A percentile compares a stretch with the other conserved stretches of the same genome.
Conservation (phyloP, 176 grass and related monocot genomes). For the Juncus inflexus region DNA sequence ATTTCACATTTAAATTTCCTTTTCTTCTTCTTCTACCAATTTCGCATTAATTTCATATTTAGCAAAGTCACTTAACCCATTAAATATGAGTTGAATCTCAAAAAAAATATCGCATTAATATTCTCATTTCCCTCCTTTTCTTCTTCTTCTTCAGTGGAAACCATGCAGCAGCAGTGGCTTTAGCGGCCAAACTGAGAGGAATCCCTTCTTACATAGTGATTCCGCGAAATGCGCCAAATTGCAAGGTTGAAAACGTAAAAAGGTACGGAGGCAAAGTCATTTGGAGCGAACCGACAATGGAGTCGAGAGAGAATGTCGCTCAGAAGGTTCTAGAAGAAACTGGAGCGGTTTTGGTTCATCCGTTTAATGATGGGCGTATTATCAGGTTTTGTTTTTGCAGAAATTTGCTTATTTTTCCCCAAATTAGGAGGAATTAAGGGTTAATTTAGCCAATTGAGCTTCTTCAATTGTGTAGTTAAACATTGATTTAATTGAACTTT, state of each 20-base stretch:
- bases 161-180: slow-evolving; percentile 81
- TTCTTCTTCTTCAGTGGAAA: slow-evolving; percentile 48
- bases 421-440: background rate
- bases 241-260: slow-evolving; percentile 86
- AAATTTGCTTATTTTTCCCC: too few relatives aligned
- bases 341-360: slow-evolving; percentile 77
- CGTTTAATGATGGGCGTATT: slow-evolving; percentile 79
- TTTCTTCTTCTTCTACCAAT: background rate
- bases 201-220: slow-evolving; percentile 92
- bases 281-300: slow-evolving; percentile 62
- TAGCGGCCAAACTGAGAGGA: slow-evolving; percentile 77
- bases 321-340: slow-evolving; percentile 71
- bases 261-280: slow-evolving; percentile 72
- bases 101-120: background rate
- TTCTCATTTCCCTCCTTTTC: background rate
- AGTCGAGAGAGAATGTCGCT: slow-evolving; percentile 73
- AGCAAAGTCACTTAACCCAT: too few relatives aligned
- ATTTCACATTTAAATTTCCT: background rate
- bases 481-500: background rate
- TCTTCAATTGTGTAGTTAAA: slow-evolving; percentile 10
- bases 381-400: slow-evolving; percentile 44
- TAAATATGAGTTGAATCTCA: too few relatives aligned
- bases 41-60: background rate
- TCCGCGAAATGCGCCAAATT: slow-evolving; percentile 70
- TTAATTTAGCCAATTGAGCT: background rate